Evolutionary conservation across 2,329 filamentous ascomycete genomes (phyloP).

Genomic region (Leptographium radiaticola): DNA sequence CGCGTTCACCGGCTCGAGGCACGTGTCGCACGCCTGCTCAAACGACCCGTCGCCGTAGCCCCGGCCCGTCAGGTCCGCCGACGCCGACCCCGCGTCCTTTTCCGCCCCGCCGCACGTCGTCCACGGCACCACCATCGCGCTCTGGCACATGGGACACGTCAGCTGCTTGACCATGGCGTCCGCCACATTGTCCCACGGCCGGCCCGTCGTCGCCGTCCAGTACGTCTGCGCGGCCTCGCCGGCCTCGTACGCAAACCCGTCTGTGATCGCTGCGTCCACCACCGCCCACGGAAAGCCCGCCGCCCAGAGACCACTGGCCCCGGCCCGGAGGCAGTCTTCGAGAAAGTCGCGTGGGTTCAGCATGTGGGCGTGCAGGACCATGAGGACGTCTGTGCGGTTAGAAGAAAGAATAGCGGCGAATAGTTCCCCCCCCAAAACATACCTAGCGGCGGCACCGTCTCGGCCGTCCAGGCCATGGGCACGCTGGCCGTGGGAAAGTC

Average conservation of each 20-base stretch:
- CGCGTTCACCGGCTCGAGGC: constrained; percentile 36
- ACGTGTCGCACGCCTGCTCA: constrained; percentile 33
- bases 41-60: constrained; percentile 52
- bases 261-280: constrained; percentile 44
- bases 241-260: constrained; percentile 41
- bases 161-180: constrained; percentile 35
- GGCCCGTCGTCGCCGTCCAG: constrained; percentile 36
- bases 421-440: neutral
- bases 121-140: constrained; percentile 42
- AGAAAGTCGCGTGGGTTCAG: constrained; percentile 63
- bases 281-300: constrained; percentile 53
- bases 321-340: constrained; percentile 55
- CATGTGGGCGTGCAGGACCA: constrained; percentile 72
- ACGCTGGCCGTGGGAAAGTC: constrained; percentile 17
- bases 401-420: neutral
- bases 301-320: constrained; percentile 42
- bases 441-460: constrained; percentile 9
- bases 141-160: constrained; percentile 41
- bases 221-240: constrained; percentile 25
- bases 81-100: constrained; percentile 7
- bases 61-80: neutral
- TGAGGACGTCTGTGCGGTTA: constrained; percentile 45
- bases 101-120: constrained; percentile 33
- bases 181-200: constrained; percentile 45
- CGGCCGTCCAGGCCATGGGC: neutral